Evolutionary conservation across 163 green algal species (phyloP).

Genomic region (Scenedesmus sp.): DNA sequence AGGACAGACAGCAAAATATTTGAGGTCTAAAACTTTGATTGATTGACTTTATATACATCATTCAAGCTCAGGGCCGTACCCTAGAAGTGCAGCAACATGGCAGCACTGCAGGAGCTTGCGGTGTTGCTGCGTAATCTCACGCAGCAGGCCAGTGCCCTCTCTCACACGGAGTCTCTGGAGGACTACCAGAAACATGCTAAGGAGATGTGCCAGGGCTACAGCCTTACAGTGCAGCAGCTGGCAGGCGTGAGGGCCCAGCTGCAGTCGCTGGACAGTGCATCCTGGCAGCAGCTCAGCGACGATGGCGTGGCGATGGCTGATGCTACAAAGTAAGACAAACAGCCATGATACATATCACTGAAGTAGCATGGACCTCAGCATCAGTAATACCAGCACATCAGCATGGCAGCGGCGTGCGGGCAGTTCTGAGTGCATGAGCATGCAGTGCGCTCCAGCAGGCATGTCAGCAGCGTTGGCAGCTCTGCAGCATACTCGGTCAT

Average conservation of each 20-base stretch:
- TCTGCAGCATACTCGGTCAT: not conserved
- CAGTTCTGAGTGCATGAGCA: not conserved
- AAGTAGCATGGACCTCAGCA: not conserved
- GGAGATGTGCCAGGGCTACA: slow-evolving; percentile 21
- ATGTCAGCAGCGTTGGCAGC: not conserved
- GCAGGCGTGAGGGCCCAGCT: not conserved
- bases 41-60: not conserved
- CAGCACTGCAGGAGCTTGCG: slow-evolving; percentile 3
- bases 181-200: slow-evolving; percentile 35
- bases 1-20: not conserved
- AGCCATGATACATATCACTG: not conserved
- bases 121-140: slow-evolving; percentile 35
- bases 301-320: slow-evolving; percentile 40
- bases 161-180: slow-evolving; percentile 25
- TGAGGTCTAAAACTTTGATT: not conserved
- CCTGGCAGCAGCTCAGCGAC: slow-evolving; percentile 14
- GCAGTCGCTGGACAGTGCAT: not conserved
- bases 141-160: not conserved
- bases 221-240: slow-evolving; percentile 37
- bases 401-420: not conserved
- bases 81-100: not conserved
- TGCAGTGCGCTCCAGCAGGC: not conserved
- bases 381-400: not conserved
- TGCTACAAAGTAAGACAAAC: slow-evolving; percentile 30
- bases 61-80: not conserved